phyloP scores from a whole-genome alignment of 805 yeast genomes.

The Sugiyamaella americana region DNA sequence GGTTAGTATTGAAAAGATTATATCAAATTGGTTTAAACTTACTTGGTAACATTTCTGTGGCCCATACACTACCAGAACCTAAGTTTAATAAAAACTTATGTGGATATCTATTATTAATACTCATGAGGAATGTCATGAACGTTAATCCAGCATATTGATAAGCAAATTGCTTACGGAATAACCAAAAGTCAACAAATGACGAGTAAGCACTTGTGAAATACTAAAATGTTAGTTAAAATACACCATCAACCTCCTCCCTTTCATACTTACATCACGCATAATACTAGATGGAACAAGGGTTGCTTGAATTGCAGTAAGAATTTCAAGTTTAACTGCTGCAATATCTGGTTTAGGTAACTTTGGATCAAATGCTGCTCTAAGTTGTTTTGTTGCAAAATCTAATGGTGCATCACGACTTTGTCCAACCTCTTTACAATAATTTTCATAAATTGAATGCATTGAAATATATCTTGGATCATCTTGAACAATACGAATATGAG shows the following conservation, averaged over 20 bases:
- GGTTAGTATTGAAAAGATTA: neutral
- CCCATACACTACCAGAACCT: constrained; percentile 83
- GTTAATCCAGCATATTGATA: constrained; percentile 91
- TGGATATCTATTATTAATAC: constrained; percentile 88
- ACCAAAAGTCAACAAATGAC: constrained; percentile 91
- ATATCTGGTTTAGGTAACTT: constrained; percentile 90
- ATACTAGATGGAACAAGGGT: constrained; percentile 80
- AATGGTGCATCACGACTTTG: constrained; percentile 85
- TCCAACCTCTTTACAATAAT: constrained; percentile 65
- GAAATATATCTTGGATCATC: constrained; percentile 74
- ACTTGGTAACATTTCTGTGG: constrained; percentile 92
- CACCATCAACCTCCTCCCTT: too few species aligned
- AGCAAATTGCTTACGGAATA: constrained; percentile 90
- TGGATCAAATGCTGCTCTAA: constrained; percentile 90
- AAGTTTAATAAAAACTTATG: constrained; percentile 81
- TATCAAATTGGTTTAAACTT: constrained; percentile 40
- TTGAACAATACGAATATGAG: constrained; percentile 83
- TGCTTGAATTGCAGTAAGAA: constrained; percentile 83
- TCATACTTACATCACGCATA: constrained; percentile 50
- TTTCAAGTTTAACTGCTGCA: constrained; percentile 82
- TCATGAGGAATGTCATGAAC: constrained; percentile 90
- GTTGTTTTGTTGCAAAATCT: constrained; percentile 74
- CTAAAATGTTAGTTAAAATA: constrained; percentile 5
- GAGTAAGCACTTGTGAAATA: constrained; percentile 66
- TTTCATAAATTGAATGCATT: constrained; percentile 81